Evolutionary conservation across 352 stramenopile genomes (phyloP).

Genomic region (Phytophthora foliorum): DNA sequence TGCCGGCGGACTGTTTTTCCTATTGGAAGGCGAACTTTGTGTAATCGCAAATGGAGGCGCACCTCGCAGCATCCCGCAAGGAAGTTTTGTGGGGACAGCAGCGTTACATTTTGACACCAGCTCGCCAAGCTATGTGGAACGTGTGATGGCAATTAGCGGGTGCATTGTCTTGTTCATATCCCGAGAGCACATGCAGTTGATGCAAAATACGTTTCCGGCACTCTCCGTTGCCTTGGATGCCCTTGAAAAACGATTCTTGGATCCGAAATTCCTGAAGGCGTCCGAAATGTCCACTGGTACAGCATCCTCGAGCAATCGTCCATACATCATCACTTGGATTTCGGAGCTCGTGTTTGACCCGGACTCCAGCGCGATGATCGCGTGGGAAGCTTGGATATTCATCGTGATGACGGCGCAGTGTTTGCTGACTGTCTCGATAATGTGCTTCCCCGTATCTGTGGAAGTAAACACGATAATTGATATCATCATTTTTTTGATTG

Average conservation of each 20-base stretch:
- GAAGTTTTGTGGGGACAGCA: conserved; percentile 65
- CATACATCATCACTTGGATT: conserved; percentile 13
- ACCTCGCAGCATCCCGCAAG: conserved; percentile 53
- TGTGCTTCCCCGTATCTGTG: conserved; percentile 47
- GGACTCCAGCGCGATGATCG: conserved; percentile 56
- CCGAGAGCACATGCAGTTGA: conserved; percentile 51
- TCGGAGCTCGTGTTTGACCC: conserved; percentile 56
- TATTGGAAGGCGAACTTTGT: conserved; percentile 64
- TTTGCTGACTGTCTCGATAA: conserved; percentile 52
- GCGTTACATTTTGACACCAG: conserved; percentile 47
- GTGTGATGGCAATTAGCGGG: conserved; percentile 58
- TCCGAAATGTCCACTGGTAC: conserved; percentile 34
- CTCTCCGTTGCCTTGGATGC: conserved; percentile 44
- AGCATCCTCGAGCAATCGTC: conserved; percentile 2
- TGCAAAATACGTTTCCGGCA: conserved; percentile 43
- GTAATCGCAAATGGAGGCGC: conserved; percentile 46
- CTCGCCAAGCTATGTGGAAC: conserved; percentile 55
- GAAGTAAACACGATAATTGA: conserved; percentile 24
- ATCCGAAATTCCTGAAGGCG: conserved; percentile 62
- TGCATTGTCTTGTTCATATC: conserved; percentile 69
- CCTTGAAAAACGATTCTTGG: conserved; percentile 60
- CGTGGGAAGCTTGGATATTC: conserved; percentile 72
- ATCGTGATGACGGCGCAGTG: conserved; percentile 63
- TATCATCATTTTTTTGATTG: conserved; percentile 47
- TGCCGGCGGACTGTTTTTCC: conserved; percentile 64